Evolutionary conservation across 1,139 yeast genomes (phyloP).

Genomic region (Candida sp.): DNA sequence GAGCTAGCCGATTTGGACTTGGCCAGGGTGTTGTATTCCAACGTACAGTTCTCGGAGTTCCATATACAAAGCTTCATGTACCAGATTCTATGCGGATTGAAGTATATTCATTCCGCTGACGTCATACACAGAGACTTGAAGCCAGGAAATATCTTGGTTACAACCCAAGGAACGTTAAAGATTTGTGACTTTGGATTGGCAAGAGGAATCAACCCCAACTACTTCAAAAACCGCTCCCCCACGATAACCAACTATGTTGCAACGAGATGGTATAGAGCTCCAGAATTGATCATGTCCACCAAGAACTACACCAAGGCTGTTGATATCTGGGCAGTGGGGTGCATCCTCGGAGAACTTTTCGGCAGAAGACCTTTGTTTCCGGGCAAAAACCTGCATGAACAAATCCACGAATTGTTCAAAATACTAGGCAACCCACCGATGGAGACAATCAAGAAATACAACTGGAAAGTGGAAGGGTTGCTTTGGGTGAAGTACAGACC

Average conservation of each 20-base stretch:
- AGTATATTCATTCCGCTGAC: conserved; percentile 84
- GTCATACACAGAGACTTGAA: conserved; percentile 87
- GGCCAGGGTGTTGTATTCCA: conserved; percentile 75
- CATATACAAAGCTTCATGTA: conserved; percentile 79
- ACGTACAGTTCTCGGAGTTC: conserved; percentile 80
- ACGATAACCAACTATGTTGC: conserved; percentile 89
- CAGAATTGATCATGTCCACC: conserved; percentile 77
- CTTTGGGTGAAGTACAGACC: conserved; percentile 23
- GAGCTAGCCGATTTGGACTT: conserved; percentile 85
- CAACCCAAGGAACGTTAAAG: conserved; percentile 69
- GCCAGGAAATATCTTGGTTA: conserved; percentile 85
- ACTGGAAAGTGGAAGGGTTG: conserved; percentile 29
- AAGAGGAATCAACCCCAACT: conserved; percentile 61
- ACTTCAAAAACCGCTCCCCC: conserved; percentile 33
- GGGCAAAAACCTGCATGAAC: conserved; percentile 70
- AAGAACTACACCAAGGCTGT: conserved; percentile 59
- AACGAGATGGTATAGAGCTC: conserved; percentile 96
- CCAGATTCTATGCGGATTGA: conserved; percentile 80
- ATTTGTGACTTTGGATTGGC: conserved; percentile 93
- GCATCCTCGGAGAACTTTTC: conserved; percentile 77
- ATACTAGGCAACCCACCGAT: conserved; percentile 65
- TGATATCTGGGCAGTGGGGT: conserved; percentile 85
- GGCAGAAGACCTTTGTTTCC: conserved; percentile 75
- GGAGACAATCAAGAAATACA: conserved; percentile 31
- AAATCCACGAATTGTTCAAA: conserved; percentile 63